Percentiles rank a stretch among this genome's conserved stretches.
These are phyloP conservation scores for Ministeria vibrans DNA, from an alignment of 78 protist genomes.

Conservation along the genomic window DNA sequence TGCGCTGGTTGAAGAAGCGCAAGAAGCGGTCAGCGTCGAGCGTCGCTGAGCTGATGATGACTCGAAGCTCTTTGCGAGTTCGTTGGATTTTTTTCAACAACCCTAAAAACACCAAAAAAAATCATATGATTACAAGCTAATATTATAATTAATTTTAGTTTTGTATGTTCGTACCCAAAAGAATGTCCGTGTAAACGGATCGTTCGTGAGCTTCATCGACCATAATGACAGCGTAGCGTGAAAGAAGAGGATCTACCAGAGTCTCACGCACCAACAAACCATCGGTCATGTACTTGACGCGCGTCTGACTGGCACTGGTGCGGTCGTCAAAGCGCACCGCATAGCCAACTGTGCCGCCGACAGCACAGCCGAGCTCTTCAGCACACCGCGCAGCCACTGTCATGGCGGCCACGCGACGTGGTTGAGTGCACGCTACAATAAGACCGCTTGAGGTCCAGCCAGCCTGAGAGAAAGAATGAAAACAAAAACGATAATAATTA, in stretches of 20 bases:
- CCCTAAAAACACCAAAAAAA: too few species aligned
- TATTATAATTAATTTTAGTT: too few species aligned
- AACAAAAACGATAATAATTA: background rate
- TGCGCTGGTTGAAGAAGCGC: constrained; percentile 47
- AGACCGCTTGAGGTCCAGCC: constrained; percentile 67
- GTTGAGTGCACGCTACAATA: constrained; percentile 67
- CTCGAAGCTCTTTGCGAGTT: constrained; percentile 46
- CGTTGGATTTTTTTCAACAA: constrained; percentile 11
- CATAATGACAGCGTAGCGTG: constrained; percentile 71
- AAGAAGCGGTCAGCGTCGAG: constrained; percentile 63
- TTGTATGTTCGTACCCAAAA: too few species aligned
- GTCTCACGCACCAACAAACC: constrained; percentile 94
- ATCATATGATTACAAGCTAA: too few species aligned
- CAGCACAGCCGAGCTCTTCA: constrained; percentile 50
- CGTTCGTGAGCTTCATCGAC: constrained; percentile 98
- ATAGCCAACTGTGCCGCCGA: constrained; percentile 48
- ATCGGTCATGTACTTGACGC: constrained; percentile 85
- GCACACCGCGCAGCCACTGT: constrained; percentile 78
- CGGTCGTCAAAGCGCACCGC: constrained; percentile 67
- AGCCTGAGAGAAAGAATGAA: constrained; percentile 79
- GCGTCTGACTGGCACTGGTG: constrained; percentile 24
- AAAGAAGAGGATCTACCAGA: constrained; percentile 71
- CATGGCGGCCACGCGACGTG: constrained; percentile 83
- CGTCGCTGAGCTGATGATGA: constrained; percentile 90
- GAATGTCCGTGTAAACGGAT: constrained; percentile 12